phyloP scores from a whole-genome alignment of 202 grass and related monocot species.

The Schoenoplectus triqueter region DNA sequence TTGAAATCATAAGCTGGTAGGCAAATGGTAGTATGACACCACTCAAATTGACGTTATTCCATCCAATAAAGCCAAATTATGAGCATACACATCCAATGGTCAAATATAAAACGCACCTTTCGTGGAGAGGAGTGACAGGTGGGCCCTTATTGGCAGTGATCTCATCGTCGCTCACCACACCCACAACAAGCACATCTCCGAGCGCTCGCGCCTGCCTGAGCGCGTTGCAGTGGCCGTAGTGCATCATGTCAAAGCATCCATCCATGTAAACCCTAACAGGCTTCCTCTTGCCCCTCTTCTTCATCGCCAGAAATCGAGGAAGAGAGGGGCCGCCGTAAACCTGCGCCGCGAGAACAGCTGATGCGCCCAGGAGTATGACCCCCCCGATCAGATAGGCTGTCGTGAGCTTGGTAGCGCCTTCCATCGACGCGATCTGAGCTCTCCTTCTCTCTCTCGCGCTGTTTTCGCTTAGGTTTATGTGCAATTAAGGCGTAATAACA shows the following conservation, averaged over 20 bases:
- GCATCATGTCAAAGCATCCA: conserved; percentile 66
- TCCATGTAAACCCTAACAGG: conserved; percentile 60
- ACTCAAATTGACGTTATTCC: background rate
- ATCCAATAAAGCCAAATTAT: background rate
- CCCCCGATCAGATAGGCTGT: conserved; percentile 63
- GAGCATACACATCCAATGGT: background rate
- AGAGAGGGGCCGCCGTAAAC: conserved; percentile 33
- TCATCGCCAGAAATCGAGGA: background rate
- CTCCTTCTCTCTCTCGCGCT: background rate
- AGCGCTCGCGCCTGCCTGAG: conserved; percentile 79
- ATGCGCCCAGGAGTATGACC: conserved; percentile 54
- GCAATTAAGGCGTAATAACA: background rate
- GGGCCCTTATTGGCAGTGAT: conserved; percentile 90
- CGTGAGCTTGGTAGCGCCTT: conserved; percentile 42
- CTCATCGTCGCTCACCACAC: conserved; percentile 88
- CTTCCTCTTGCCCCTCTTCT: conserved; percentile 33
- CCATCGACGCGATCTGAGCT: conserved; percentile 37
- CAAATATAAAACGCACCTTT: conserved; percentile 53
- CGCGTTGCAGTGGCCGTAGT: conserved; percentile 51
- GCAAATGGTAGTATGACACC: background rate
- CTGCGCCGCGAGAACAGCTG: conserved; percentile 27
- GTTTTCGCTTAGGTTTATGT: conserved; percentile 17
- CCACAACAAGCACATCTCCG: conserved; percentile 85
- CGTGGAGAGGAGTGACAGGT: conserved; percentile 77
- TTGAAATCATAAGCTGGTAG: background rate